phyloP scores from a whole-genome alignment of 371 early-diverging fungal species.

The Circinella umbellata region DNA sequence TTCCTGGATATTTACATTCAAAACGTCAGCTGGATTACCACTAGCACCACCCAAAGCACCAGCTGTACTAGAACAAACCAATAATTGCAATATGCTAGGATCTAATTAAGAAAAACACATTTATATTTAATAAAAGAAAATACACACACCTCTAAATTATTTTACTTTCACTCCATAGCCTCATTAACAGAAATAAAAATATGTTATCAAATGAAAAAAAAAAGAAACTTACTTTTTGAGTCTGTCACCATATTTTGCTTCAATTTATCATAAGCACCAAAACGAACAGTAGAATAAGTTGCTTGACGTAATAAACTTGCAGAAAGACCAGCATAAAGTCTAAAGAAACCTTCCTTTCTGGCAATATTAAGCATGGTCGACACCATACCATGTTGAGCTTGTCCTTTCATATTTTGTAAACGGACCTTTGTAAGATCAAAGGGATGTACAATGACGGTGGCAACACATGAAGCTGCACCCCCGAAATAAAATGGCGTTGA shows the following conservation, averaged over 20 bases:
- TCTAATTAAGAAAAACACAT: constrained; percentile 15
- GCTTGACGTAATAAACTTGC: constrained; percentile 70
- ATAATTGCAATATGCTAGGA: constrained; percentile 48
- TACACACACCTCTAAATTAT: background rate
- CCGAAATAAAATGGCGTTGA: constrained; percentile 61
- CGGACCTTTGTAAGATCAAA: constrained; percentile 76
- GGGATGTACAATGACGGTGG: constrained; percentile 70
- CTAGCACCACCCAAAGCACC: constrained; percentile 70
- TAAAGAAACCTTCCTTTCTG: constrained; percentile 40
- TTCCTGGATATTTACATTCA: constrained; percentile 38
- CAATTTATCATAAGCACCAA: constrained; percentile 67
- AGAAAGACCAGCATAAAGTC: constrained; percentile 65
- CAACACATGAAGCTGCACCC: constrained; percentile 61
- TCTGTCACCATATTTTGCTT: constrained; percentile 28
- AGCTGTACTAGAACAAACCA: constrained; percentile 59
- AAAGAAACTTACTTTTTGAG: too few relatives aligned
- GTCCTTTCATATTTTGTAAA: constrained; percentile 58
- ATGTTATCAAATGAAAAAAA: too few relatives aligned
- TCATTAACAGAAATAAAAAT: too few relatives aligned
- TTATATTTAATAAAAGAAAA: background rate
- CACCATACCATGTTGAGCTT: constrained; percentile 39
- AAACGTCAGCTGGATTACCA: constrained; percentile 79
- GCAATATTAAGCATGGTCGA: constrained; percentile 42
- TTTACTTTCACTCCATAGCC: too few relatives aligned
- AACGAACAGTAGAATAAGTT: constrained; percentile 74